phyloP scores from a whole-genome alignment of 108 stramenopile genomes.

The Pseudonitzschia multistriata region DNA sequence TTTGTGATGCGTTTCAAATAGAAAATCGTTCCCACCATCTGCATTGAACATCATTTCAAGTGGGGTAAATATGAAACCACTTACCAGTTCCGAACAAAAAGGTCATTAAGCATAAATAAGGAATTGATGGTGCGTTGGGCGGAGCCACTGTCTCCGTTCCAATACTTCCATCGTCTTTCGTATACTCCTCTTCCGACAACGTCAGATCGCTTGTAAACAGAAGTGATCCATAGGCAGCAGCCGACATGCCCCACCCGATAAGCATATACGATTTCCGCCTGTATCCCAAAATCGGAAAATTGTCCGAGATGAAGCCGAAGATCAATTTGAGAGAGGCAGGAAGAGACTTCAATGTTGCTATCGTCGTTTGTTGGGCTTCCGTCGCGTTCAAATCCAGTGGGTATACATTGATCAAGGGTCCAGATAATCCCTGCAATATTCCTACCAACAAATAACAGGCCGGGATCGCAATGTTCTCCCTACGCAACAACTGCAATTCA shows the following conservation, averaged over 20 bases:
- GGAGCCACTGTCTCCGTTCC: constrained; percentile 21
- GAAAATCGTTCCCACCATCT: too few relatives aligned
- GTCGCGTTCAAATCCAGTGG: constrained; percentile 75
- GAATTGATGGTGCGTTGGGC: constrained; percentile 60
- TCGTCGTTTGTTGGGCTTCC: constrained; percentile 79
- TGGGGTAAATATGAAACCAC: too few relatives aligned
- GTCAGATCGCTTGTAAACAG: constrained; percentile 47
- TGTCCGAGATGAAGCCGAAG: constrained; percentile 80
- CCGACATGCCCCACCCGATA: constrained; percentile 59
- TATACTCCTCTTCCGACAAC: constrained; percentile 17
- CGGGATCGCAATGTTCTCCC: constrained; percentile 81
- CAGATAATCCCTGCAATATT: constrained; percentile 66
- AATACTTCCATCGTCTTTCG: constrained; percentile 14
- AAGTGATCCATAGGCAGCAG: constrained; percentile 50
- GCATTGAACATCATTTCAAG: too few relatives aligned
- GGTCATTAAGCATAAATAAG: constrained; percentile 46
- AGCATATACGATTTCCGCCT: constrained; percentile 83
- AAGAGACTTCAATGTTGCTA: constrained; percentile 55
- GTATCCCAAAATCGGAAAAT: constrained; percentile 64
- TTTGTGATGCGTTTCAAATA: not conserved
- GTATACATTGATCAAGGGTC: constrained; percentile 78
- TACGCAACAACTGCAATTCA: constrained; percentile 63
- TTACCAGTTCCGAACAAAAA: constrained; percentile 43
- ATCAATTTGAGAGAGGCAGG: constrained; percentile 73
- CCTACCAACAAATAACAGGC: constrained; percentile 82